phyloP scores from a whole-genome alignment of 2,329 filamentous ascomycete genomes.

The Diplodia corticola region DNA sequence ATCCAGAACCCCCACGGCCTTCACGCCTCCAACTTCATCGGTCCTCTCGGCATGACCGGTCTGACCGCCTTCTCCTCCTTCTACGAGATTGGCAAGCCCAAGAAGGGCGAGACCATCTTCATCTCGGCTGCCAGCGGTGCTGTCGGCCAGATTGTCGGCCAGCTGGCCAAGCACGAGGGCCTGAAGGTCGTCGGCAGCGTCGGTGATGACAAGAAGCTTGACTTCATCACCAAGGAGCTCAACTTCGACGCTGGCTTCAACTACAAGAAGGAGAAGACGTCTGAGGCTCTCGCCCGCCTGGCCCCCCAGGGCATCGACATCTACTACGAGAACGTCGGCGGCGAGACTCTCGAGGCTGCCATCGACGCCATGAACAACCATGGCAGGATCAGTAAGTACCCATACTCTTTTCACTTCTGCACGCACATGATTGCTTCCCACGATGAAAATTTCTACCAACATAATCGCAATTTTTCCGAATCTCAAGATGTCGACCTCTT shows the following conservation, averaged over 20 bases:
- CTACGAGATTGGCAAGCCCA: conserved; percentile 72
- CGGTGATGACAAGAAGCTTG: conserved; percentile 76
- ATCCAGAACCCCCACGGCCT: conserved; percentile 70
- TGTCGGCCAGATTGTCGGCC: conserved; percentile 80
- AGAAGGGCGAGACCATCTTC: conserved; percentile 80
- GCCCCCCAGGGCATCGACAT: conserved; percentile 79
- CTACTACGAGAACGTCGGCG: conserved; percentile 80
- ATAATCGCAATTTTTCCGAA: background rate
- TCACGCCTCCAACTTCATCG: conserved; percentile 68
- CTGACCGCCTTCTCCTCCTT: conserved; percentile 73
- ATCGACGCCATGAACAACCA: conserved; percentile 63
- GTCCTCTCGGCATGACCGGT: conserved; percentile 76
- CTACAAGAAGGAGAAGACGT: conserved; percentile 79
- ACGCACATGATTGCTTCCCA: background rate
- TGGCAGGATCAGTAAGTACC: conserved; percentile 64
- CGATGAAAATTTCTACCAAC: conserved; percentile 2
- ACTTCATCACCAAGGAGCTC: conserved; percentile 70
- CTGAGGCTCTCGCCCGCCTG: conserved; percentile 67
- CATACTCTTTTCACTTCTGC: background rate
- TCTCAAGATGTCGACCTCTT: background rate
- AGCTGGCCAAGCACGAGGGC: conserved; percentile 79
- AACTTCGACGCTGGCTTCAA: conserved; percentile 77
- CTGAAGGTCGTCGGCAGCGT: conserved; percentile 78
- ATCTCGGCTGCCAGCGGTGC: conserved; percentile 77
- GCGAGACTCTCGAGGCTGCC: conserved; percentile 70